Evolutionary conservation across 495 filamentous ascomycete genomes (phyloP).

Genomic region (Saxophila tyrrhenica): DNA sequence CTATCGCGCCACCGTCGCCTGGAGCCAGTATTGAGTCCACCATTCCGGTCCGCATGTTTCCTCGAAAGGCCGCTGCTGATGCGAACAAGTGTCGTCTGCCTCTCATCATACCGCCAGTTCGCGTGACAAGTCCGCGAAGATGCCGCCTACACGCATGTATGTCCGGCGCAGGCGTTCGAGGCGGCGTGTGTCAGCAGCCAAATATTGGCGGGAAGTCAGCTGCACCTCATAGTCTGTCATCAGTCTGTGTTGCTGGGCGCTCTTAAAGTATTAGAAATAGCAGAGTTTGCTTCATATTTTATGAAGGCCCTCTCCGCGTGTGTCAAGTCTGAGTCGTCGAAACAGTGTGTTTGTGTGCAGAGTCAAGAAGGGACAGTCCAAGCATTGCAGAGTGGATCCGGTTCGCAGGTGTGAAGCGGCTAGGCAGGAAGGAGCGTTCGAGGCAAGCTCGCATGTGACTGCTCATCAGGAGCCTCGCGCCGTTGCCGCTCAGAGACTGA

Average conservation of each 20-base stretch:
- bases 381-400: not conserved
- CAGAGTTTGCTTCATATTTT: no score
- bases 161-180: not conserved
- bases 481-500: not conserved
- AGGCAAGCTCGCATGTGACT: not conserved
- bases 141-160: not conserved
- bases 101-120: not conserved
- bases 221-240: not conserved
- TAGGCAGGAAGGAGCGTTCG: not conserved
- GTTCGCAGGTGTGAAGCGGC: not conserved
- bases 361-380: no score
- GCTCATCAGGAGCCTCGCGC: not conserved
- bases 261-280: no score
- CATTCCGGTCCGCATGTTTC: no score
- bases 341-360: not conserved
- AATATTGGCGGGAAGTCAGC: not conserved
- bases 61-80: not conserved
- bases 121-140: not conserved
- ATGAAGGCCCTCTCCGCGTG: no score
- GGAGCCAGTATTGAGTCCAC: no score
- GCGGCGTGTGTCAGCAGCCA: not conserved
- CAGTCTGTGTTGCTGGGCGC: not conserved
- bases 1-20: no score
- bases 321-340: no score
- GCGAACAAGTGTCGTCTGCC: not conserved